These are phyloP conservation scores for Coniferiporia sulphurascens DNA, from an alignment of 1,284 basidiomycete species.

Conservation along the genomic window DNA sequence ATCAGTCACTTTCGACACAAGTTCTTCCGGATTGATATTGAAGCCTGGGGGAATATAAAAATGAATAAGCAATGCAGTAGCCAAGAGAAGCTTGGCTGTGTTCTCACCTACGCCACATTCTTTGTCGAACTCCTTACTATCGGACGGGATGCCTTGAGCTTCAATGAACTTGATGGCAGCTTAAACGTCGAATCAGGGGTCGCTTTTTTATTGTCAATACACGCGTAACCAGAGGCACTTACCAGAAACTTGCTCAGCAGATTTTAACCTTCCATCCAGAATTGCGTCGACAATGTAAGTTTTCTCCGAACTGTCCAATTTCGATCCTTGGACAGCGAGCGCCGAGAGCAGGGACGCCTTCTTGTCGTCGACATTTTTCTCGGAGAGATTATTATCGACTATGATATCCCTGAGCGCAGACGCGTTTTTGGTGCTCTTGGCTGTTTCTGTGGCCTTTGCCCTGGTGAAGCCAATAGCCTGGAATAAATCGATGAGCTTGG, in stretches of 20 bases:
- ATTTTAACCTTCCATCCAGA: constrained; percentile 69
- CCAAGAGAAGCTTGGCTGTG: neutral
- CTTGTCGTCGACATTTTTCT: constrained; percentile 68
- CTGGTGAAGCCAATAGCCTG: constrained; percentile 75
- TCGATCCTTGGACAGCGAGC: constrained; percentile 61
- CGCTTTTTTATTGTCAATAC: neutral
- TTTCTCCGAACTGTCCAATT: constrained; percentile 53
- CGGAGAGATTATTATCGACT: constrained; percentile 48
- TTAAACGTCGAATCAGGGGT: constrained; percentile 28
- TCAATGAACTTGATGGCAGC: constrained; percentile 81
- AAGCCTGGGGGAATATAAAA: constrained; percentile 53
- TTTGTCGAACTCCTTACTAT: constrained; percentile 74
- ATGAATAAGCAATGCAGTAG: neutral
- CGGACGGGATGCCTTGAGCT: constrained; percentile 52
- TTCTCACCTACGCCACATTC: constrained; percentile 81
- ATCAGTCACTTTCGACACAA: constrained; percentile 56
- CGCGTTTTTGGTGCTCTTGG: constrained; percentile 75
- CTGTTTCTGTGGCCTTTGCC: constrained; percentile 79
- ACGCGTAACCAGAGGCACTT: constrained; percentile 24
- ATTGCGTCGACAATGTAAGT: constrained; percentile 69
- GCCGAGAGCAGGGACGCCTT: constrained; percentile 71
- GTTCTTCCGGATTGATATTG: constrained; percentile 66
- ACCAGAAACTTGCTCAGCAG: constrained; percentile 87
- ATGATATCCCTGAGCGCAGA: constrained; percentile 69
- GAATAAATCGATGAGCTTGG: constrained; percentile 61